Percentiles rank a stretch among this genome's conserved stretches.
phyloP scores from a whole-genome alignment of 2,329 filamentous ascomycete species.

The Furcasterigmium furcatum region DNA sequence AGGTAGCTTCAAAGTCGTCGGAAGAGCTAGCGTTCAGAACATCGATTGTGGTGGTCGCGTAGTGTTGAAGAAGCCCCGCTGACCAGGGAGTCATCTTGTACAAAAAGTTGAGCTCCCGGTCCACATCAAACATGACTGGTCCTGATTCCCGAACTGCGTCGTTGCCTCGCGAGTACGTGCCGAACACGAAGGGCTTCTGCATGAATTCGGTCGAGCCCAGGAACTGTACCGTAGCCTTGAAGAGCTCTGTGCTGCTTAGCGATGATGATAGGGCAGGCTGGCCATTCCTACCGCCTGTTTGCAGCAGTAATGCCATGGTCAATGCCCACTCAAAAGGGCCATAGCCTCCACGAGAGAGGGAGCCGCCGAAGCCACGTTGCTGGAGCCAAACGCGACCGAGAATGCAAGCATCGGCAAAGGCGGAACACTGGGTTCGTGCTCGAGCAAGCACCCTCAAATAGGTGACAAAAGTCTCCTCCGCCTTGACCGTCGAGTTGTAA shows the following conservation, averaged over 20 bases:
- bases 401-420: conserved; percentile 80
- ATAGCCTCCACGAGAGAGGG: conserved; percentile 76
- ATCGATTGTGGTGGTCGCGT: conserved; percentile 71
- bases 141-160: conserved; percentile 39
- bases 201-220: conserved; percentile 70
- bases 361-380: conserved; percentile 76
- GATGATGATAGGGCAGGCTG: conserved; percentile 71
- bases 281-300: conserved; percentile 71
- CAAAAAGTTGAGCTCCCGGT: conserved; percentile 73
- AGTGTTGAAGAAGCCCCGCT: conserved; percentile 67
- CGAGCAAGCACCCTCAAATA: conserved; percentile 75
- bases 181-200: conserved; percentile 59
- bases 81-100: conserved; percentile 92
- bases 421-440: conserved; percentile 64
- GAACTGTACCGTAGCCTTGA: conserved; percentile 92
- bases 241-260: conserved; percentile 87
- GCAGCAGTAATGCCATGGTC: conserved; percentile 76
- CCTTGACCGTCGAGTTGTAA: conserved; percentile 83
- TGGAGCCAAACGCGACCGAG: conserved; percentile 86
- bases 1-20: conserved; percentile 82
- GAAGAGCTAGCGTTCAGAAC: conserved; percentile 71
- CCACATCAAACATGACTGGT: conserved; percentile 77
- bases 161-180: conserved; percentile 37
- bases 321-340: conserved; percentile 88
- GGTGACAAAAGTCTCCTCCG: conserved; percentile 68